Conservation (phyloP, 768 basidiomycete species). For the Boletus vermiculosoides region DNA sequence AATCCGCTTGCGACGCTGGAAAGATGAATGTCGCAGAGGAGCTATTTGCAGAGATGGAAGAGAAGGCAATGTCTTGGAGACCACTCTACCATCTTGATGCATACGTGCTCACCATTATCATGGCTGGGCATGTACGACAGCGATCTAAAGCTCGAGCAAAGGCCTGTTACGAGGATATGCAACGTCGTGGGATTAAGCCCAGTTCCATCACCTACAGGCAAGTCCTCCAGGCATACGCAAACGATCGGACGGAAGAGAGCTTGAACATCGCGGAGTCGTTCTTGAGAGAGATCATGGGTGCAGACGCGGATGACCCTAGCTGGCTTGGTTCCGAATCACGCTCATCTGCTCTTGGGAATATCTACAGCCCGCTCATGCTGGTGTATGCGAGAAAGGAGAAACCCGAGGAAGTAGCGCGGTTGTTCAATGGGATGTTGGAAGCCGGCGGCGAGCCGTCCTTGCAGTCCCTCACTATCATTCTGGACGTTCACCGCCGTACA, state of each 20-base stretch:
- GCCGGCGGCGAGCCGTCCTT: slow-evolving; percentile 59
- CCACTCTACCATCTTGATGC: slow-evolving; percentile 46
- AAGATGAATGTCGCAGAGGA: slow-evolving; percentile 60
- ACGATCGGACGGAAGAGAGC: slow-evolving; percentile 47
- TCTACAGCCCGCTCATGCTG: slow-evolving; percentile 63
- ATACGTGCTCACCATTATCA: slow-evolving; percentile 70
- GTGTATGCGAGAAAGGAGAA: slow-evolving; percentile 45
- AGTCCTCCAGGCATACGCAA: slow-evolving; percentile 63
- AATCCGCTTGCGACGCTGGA: slow-evolving; percentile 76
- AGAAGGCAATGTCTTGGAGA: slow-evolving; percentile 34
- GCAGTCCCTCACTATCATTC: slow-evolving; percentile 56
- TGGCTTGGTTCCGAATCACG: slow-evolving; percentile 45
- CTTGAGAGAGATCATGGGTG: slow-evolving; percentile 47
- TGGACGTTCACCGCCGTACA: slow-evolving; percentile 69
- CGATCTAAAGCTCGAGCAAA: slow-evolving; percentile 56
- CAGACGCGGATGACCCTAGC: slow-evolving; percentile 31
- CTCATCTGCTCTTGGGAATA: slow-evolving; percentile 45
- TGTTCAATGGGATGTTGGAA: slow-evolving; percentile 53
- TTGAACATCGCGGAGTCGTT: slow-evolving; percentile 66
- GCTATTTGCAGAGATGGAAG: slow-evolving; percentile 69
- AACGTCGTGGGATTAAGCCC: slow-evolving; percentile 58
- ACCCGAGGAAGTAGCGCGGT: slow-evolving; percentile 53
- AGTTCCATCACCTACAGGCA: slow-evolving; percentile 65
- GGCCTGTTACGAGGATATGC: slow-evolving; percentile 72
- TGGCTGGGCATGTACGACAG: slow-evolving; percentile 64